Evolutionary conservation across 352 stramenopile genomes (phyloP).

Genomic region (Phytophthora palmivora): DNA sequence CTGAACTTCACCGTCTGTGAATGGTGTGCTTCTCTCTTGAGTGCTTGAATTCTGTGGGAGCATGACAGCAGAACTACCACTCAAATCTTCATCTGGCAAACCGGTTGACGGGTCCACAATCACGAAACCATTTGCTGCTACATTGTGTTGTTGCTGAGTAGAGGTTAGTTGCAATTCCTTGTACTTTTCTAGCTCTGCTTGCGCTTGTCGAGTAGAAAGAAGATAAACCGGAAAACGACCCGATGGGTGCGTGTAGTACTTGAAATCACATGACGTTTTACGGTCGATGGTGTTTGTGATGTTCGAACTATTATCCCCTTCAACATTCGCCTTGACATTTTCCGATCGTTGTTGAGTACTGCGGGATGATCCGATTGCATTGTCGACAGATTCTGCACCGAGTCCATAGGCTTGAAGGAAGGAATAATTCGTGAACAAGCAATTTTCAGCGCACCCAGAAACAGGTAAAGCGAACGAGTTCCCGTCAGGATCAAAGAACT

Average conservation of each 20-base stretch:
- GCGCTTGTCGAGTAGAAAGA: constrained; percentile 51
- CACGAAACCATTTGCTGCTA: constrained; percentile 46
- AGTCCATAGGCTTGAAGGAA: constrained; percentile 74
- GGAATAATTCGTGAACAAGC: constrained; percentile 89
- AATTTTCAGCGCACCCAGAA: constrained; percentile 92
- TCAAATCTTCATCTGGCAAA: constrained; percentile 19
- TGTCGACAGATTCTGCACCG: constrained; percentile 15
- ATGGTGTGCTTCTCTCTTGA: constrained; percentile 4
- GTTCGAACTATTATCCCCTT: constrained; percentile 3
- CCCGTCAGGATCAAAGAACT: constrained; percentile 93
- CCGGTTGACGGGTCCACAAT: constrained; percentile 50
- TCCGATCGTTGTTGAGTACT: constrained; percentile 20
- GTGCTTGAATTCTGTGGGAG: not conserved
- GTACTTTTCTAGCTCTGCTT: constrained; percentile 46
- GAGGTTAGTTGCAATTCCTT: constrained; percentile 17
- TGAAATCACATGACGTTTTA: constrained; percentile 18
- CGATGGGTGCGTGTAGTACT: constrained; percentile 60
- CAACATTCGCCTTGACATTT: not conserved
- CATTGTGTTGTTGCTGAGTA: constrained; percentile 19
- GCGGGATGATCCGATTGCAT: constrained; percentile 4
- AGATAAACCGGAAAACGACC: constrained; percentile 71
- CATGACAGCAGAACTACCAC: not conserved
- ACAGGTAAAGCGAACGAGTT: constrained; percentile 88
- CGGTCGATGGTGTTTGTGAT: constrained; percentile 5
- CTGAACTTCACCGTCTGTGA: constrained; percentile 54